phyloP scores from a whole-genome alignment of 192 early-diverging fungal genomes.

The Phycomyces blakesleeanus region DNA sequence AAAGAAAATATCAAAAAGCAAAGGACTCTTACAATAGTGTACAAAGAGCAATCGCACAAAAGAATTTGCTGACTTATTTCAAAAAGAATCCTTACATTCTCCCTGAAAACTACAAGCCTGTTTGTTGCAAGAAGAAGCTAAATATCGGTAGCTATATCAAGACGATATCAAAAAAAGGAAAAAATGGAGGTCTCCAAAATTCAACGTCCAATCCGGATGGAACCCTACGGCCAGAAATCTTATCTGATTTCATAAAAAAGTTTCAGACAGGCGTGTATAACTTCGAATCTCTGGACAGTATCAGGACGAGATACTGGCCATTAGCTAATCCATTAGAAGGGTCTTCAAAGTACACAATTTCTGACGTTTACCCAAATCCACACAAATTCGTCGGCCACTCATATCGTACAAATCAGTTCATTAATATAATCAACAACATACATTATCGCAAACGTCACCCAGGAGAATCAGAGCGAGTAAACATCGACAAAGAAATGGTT shows the following conservation, averaged over 20 bases:
- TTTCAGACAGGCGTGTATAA: neutral
- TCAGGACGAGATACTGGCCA: conserved; percentile 12
- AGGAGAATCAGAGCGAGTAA: neutral
- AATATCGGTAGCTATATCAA: conserved; percentile 44
- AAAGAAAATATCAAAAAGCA: conserved; percentile 49
- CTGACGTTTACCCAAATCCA: neutral
- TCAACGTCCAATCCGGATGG: conserved; percentile 21
- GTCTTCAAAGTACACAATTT: neutral
- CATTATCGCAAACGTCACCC: conserved; percentile 16
- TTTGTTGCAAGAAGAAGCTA: conserved; percentile 44
- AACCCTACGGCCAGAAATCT: conserved; percentile 7
- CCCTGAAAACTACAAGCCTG: conserved; percentile 44
- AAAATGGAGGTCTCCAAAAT: conserved; percentile 23
- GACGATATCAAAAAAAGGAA: conserved; percentile 24
- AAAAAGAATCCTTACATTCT: conserved; percentile 40
- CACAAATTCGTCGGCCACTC: neutral
- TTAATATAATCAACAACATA: neutral
- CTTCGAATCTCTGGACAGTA: neutral
- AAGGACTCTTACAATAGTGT: conserved; percentile 59
- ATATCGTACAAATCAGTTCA: conserved; percentile 6
- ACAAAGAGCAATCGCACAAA: conserved; percentile 57
- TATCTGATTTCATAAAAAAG: conserved; percentile 4
- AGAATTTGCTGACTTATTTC: conserved; percentile 47
- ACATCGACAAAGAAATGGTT: neutral
- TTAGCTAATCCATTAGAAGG: neutral